Base-by-base conservation (phyloP, 495 filamentous ascomycete genomes). In the Paragyromitra xinjiangensis region DNA sequence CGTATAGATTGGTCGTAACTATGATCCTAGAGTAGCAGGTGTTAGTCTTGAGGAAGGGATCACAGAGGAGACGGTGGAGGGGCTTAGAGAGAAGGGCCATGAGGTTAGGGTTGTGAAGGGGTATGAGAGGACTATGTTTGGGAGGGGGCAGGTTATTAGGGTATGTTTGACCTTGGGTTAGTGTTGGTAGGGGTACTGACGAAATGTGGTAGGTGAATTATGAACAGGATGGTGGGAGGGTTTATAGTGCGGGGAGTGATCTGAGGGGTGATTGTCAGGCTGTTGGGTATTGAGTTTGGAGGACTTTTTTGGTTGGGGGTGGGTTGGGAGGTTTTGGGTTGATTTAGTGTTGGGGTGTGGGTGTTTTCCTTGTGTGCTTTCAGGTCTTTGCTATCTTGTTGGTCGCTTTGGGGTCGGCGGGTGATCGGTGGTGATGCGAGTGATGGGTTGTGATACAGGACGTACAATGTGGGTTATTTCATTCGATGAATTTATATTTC, bases 11-110 rank as follows among this genome's bases (percentile, higher is more conserved):
- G 85, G 87, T 89, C 37, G 87, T 88, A 65, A 69, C 44, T 72
- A 82, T 29, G 56, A 79, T 48, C 63, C 80, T 8, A 82, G 81
- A 4, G 78, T 24, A 3, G 8, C 14, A 16, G 90, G 85, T 0
- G 91, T 98, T 1, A 92, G 87, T 82, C 85, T 97, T 0, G 95
- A 99, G 82, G 94, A 97, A 73, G 95, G 95, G 0, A 92, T 98
- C 79, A 85, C 86, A 2, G 88, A 89, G 65, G 86, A 88, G 64
- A 88, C 90, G 24, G 85, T 92, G 2, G 83, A 91, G 76, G 92
- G 90, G 44, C 81, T 99, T 84, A 85, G 81, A 81, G 80, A 81
- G 67, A 83, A 92, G 83, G 95, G 96, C 0, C 95, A 99, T 82
- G 76, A 89, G 50, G 88, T 96, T 1, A 81, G 89, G 84, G 86